A percentile compares a stretch with the other conserved stretches of the same genome.
Conservation (phyloP, 176 grass and related monocot species). For the Aegilops speltoides region DNA sequence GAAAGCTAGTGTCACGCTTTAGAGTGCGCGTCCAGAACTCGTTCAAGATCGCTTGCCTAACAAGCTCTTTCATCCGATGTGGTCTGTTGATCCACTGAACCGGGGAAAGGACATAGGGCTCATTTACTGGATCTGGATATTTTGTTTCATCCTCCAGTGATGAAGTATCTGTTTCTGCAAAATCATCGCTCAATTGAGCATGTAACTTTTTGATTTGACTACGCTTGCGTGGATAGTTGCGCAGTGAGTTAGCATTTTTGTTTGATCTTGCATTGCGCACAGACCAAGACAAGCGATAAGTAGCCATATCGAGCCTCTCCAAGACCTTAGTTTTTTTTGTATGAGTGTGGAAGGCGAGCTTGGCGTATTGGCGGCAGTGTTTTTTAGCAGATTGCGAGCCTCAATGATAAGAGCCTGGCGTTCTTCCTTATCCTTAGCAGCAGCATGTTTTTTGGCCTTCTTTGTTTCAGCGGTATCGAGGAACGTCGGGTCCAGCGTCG, state of each 20-base stretch:
- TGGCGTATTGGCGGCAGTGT: too few relatives aligned
- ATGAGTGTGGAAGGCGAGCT: neutral
- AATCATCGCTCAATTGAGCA: neutral
- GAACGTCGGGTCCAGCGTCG: rapidly evolving
- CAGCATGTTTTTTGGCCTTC: neutral
- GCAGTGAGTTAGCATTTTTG: neutral
- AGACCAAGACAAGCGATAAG: neutral
- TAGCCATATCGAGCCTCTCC: neutral
- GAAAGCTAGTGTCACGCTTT: neutral
- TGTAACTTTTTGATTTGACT: neutral
- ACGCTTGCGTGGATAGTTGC: neutral
- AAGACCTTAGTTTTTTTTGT: neutral
- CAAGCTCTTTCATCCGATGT: neutral
- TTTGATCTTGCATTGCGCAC: neutral
- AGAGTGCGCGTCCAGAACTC: neutral
- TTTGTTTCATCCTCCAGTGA: neutral
- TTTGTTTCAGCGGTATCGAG: neutral
- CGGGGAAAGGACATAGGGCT: neutral
- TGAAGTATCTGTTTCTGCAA: neutral
- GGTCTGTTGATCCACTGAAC: neutral
- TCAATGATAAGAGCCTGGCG: too few relatives aligned
- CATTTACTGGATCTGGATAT: neutral
- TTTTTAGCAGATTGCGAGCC: neutral
- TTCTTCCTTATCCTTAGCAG: too few relatives aligned
- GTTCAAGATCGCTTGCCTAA: neutral